phyloP scores from a whole-genome alignment of 257 asterid genomes.

The Penstemon newberryi region DNA sequence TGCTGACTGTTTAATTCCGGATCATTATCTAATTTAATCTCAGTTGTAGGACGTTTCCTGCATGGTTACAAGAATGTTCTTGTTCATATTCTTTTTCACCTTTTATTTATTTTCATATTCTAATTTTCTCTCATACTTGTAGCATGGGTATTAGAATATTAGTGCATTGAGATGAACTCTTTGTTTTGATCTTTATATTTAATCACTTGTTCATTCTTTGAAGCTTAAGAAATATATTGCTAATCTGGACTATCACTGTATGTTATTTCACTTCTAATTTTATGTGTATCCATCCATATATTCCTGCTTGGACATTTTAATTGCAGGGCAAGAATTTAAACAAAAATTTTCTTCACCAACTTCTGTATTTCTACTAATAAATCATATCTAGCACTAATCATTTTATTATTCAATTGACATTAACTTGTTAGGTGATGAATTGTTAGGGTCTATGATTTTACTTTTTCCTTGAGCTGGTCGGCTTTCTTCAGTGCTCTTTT shows the following conservation, averaged over 20 bases:
- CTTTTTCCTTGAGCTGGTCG: slow-evolving; percentile 14
- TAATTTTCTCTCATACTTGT: no score
- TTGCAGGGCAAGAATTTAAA: neutral
- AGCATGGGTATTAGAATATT: no score
- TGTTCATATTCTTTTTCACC: no score
- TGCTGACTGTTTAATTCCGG: no score
- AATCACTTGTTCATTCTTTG: neutral
- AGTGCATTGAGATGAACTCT: no score
- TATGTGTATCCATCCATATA: neutral
- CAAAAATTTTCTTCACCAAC: neutral
- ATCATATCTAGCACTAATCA: slow-evolving; percentile 1
- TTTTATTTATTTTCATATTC: no score
- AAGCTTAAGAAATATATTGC: neutral
- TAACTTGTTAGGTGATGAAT: slow-evolving; percentile 18
- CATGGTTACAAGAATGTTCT: no score
- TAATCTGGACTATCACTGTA: no score
- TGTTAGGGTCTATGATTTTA: slow-evolving; percentile 7
- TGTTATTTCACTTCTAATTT: neutral
- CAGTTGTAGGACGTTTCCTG: no score
- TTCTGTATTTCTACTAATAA: neutral
- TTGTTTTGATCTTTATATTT: no score
- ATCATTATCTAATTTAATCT: no score
- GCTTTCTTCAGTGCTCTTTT: slow-evolving; percentile 14
- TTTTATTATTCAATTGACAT: slow-evolving; percentile 7
- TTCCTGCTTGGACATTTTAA: neutral